Conservation (phyloP, 2,329 filamentous ascomycete species). For the Trichoderma citrinoviride region DNA sequence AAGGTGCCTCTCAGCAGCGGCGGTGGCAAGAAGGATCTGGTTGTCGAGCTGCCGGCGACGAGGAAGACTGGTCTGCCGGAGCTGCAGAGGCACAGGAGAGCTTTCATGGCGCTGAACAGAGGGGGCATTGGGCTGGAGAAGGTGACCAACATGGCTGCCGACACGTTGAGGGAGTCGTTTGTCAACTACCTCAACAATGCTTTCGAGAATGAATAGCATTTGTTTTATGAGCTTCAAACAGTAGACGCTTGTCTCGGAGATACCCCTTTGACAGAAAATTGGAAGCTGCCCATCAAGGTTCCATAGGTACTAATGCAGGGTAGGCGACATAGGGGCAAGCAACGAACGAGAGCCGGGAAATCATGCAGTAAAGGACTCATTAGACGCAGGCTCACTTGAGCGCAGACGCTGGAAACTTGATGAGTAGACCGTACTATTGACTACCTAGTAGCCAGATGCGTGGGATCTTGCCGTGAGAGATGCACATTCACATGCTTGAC, state of each 20-base stretch:
- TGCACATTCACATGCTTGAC: no score
- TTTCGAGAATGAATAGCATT: slow-evolving; percentile 47
- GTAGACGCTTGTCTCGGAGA: background rate
- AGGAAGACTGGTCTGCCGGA: slow-evolving; percentile 69
- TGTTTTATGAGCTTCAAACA: background rate
- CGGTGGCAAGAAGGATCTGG: slow-evolving; percentile 46
- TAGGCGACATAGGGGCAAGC: background rate
- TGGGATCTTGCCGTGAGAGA: no score
- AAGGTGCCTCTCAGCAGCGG: slow-evolving; percentile 41
- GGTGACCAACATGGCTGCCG: slow-evolving; percentile 52
- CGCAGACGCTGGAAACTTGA: no score
- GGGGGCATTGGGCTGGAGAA: slow-evolving; percentile 61
- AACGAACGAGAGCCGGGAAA: background rate
- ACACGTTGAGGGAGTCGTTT: slow-evolving; percentile 60
- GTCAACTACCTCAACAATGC: slow-evolving; percentile 65
- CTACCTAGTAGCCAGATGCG: no score
- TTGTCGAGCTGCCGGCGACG: slow-evolving; percentile 61
- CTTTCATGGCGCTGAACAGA: slow-evolving; percentile 74
- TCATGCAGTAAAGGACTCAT: background rate
- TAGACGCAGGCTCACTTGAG: background rate
- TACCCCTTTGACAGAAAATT: background rate
- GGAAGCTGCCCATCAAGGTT: background rate
- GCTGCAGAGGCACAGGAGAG: slow-evolving; percentile 72
- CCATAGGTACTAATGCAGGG: background rate
- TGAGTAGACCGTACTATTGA: no score